Evolutionary conservation across 2,329 filamentous ascomycete species (phyloP).

Genomic region (Verruconis gallopava): DNA sequence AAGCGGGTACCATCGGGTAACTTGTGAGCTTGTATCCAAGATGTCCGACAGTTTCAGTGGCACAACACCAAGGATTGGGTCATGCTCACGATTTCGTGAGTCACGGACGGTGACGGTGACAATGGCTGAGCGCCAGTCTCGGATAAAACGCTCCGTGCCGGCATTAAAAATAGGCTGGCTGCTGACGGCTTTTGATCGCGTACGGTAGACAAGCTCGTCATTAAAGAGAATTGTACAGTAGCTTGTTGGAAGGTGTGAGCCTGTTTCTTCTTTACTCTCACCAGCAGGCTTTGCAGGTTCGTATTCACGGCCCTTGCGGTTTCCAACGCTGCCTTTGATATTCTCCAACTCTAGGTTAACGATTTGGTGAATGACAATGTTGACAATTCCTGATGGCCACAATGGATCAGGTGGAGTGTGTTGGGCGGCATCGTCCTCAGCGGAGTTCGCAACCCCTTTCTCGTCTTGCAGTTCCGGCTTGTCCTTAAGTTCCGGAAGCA

Average conservation of each 20-base stretch:
- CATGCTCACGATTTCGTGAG: slow-evolving; percentile 78
- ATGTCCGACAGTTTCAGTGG: slow-evolving; percentile 78
- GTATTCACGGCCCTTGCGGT: slow-evolving; percentile 71
- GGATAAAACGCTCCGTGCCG: slow-evolving; percentile 81
- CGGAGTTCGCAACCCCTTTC: slow-evolving; percentile 62
- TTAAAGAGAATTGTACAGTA: slow-evolving; percentile 91
- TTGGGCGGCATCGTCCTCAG: slow-evolving; percentile 69
- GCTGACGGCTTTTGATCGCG: slow-evolving; percentile 84
- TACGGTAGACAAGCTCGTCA: slow-evolving; percentile 77
- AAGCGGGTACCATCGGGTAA: slow-evolving; percentile 89
- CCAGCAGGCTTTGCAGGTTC: slow-evolving; percentile 78
- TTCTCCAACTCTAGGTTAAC: slow-evolving; percentile 90
- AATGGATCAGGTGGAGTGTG: slow-evolving; percentile 91
- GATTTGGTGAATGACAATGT: slow-evolving; percentile 82
- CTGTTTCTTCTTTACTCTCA: slow-evolving; percentile 74
- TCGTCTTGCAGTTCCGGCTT: slow-evolving; percentile 73
- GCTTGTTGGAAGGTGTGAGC: slow-evolving; percentile 67
- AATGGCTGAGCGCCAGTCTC: slow-evolving; percentile 82
- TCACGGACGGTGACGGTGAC: slow-evolving; percentile 83
- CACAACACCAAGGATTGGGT: slow-evolving; percentile 86
- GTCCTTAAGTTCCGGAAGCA: slow-evolving; percentile 62
- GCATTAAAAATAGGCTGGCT: slow-evolving; percentile 97
- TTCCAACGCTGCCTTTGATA: slow-evolving; percentile 71
- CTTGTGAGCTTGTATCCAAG: slow-evolving; percentile 75
- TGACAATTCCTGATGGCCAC: slow-evolving; percentile 85